Evolutionary conservation across 1,284 basidiomycete genomes (phyloP).

Genomic region (Testicularia cyperi): DNA sequence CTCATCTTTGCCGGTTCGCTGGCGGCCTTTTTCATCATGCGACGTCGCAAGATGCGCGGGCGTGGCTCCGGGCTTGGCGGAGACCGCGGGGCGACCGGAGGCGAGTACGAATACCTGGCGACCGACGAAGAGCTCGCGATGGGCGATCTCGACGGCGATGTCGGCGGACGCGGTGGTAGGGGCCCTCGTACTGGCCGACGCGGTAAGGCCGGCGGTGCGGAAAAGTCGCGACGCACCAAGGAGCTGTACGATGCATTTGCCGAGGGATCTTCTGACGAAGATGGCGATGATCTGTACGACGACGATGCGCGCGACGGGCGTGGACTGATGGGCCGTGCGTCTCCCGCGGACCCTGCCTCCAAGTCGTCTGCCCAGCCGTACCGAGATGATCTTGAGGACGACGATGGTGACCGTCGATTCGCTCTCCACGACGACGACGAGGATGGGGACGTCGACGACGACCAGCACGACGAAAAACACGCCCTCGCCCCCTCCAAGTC

Average conservation of each 20-base stretch:
- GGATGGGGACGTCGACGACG: conserved; percentile 16
- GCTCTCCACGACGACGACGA: conserved; percentile 17
- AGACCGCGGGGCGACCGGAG: conserved; percentile 4
- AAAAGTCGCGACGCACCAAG: conserved; percentile 45
- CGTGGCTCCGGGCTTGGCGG: conserved; percentile 44
- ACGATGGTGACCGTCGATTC: conserved; percentile 20
- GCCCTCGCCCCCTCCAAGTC: background rate
- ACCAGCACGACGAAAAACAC: background rate
- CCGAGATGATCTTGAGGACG: conserved; percentile 22
- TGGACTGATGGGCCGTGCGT: background rate
- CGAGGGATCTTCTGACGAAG: conserved; percentile 57
- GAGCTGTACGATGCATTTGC: conserved; percentile 62
- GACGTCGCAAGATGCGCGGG: conserved; percentile 66
- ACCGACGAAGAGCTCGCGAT: conserved; percentile 67
- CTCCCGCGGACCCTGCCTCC: too few relatives aligned
- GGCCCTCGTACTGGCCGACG: conserved; percentile 11
- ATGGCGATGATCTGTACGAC: conserved; percentile 18
- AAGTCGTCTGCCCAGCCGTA: too few relatives aligned
- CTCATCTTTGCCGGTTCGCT: conserved; percentile 73
- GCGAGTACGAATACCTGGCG: conserved; percentile 70
- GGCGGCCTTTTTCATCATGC: conserved; percentile 65
- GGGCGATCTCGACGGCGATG: conserved; percentile 50
- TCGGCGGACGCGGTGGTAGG: too few relatives aligned
- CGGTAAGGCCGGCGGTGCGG: too few relatives aligned
- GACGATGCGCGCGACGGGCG: background rate